A percentile compares a stretch with the other conserved stretches of the same genome.
phyloP scores from a whole-genome alignment of 257 asterid genomes.

The Echites panduratus region DNA sequence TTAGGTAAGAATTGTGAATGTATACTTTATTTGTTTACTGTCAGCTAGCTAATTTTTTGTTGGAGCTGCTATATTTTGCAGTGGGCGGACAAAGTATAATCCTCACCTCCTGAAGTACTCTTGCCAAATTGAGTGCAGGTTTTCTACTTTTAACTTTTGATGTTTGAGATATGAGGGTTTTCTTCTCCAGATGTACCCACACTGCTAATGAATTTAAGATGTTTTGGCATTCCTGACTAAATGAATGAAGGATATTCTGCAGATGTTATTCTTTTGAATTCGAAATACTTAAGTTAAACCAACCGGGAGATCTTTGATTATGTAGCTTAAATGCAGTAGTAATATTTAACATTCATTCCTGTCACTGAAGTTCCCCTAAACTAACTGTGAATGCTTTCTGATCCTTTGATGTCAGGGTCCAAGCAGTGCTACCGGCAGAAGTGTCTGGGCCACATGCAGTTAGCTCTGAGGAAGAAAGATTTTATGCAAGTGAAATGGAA shows the following conservation, averaged over 20 bases:
- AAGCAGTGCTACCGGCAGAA: conserved; percentile 55
- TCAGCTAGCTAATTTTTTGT: background rate
- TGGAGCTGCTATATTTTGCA: conserved; percentile 27
- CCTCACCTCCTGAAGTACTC: conserved; percentile 85
- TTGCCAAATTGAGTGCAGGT: conserved; percentile 97
- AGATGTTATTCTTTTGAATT: background rate
- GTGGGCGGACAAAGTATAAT: conserved; percentile 79
- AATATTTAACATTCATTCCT: background rate
- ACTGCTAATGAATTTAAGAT: background rate
- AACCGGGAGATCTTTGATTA: background rate
- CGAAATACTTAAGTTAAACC: background rate
- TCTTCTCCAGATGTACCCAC: background rate
- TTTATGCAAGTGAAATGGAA: conserved; percentile 8
- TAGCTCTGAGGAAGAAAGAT: conserved; percentile 22
- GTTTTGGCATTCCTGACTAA: background rate
- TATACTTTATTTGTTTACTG: background rate
- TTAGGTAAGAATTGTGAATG: conserved; percentile 42
- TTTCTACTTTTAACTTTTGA: background rate
- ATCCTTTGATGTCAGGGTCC: conserved; percentile 38
- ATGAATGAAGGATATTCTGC: too few relatives aligned
- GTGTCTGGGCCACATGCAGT: conserved; percentile 38
- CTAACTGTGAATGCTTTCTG: background rate
- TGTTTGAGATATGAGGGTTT: background rate
- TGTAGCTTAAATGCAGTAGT: background rate
- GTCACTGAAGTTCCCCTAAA: background rate